A percentile compares a stretch with the other conserved stretches of the same genome.
phyloP scores from a whole-genome alignment of 495 filamentous ascomycete species.

The Aspergillus panamensis region DNA sequence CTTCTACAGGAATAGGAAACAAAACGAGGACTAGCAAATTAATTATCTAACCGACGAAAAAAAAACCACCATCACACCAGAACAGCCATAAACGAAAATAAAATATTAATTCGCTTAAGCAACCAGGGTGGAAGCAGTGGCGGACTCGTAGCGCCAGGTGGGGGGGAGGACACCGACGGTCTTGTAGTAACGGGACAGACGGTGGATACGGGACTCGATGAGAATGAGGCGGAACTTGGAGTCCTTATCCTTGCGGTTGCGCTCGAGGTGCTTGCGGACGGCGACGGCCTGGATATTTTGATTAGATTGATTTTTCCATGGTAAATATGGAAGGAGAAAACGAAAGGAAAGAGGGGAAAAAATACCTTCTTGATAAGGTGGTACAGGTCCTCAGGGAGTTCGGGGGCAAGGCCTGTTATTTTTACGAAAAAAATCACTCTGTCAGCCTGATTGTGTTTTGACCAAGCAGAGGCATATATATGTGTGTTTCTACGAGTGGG shows the following conservation, averaged over 20 bases:
- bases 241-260: slow-evolving; percentile 99
- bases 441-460: slow-evolving; percentile 68
- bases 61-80: not conserved
- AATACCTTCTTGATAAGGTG: slow-evolving; percentile 98
- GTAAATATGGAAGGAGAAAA: not conserved
- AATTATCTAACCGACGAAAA: slow-evolving; percentile 7
- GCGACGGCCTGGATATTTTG: slow-evolving; percentile 67
- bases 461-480: slow-evolving; percentile 89
- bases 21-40: not conserved
- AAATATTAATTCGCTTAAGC: slow-evolving; percentile 36
- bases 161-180: slow-evolving; percentile 96
- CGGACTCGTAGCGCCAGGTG: slow-evolving; percentile 93
- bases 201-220: slow-evolving; percentile 99
- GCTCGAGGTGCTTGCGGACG: slow-evolving; percentile 99
- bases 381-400: slow-evolving; percentile 96
- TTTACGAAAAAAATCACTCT: slow-evolving; percentile 67
- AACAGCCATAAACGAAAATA: slow-evolving; percentile 5
- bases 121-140: slow-evolving; percentile 54
- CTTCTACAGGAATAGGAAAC: no score
- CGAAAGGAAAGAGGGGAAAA: not conserved
- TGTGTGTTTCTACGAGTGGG: slow-evolving; percentile 24
- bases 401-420: slow-evolving; percentile 85
- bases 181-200: slow-evolving; percentile 97
- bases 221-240: slow-evolving; percentile 99
- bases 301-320: not conserved